These are phyloP conservation scores for Alternaria rosae DNA, from an alignment of 2,329 filamentous ascomycete species.

Conservation along the genomic window DNA sequence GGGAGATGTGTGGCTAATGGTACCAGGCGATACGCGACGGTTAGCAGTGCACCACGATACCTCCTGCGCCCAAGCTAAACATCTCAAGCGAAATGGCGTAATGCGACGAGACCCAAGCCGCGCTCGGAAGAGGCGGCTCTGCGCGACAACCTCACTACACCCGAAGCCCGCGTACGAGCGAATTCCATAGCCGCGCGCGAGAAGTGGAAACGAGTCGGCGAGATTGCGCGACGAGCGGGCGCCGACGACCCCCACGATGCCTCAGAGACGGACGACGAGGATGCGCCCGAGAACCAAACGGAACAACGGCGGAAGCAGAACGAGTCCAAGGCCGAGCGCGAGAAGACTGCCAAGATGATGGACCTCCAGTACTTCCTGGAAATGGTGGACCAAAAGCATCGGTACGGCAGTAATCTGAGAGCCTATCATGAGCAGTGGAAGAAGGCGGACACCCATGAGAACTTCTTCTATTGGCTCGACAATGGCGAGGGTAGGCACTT, in stretches of 20 bases:
- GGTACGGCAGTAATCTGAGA: slow-evolving; percentile 83
- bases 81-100: slow-evolving; percentile 60
- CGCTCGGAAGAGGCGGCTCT: slow-evolving; percentile 43
- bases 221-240: slow-evolving; percentile 75
- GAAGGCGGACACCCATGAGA: slow-evolving; percentile 75
- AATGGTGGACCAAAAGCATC: slow-evolving; percentile 86
- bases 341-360: slow-evolving; percentile 78
- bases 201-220: slow-evolving; percentile 78
- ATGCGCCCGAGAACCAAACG: slow-evolving; percentile 43
- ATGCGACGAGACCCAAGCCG: slow-evolving; percentile 57
- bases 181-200: slow-evolving; percentile 60
- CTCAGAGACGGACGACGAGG: slow-evolving; percentile 55
- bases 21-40: slow-evolving; percentile 60
- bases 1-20: slow-evolving; percentile 6
- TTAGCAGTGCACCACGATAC: slow-evolving; percentile 31
- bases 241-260: slow-evolving; percentile 66
- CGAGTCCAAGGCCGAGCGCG: slow-evolving; percentile 64
- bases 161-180: slow-evolving; percentile 37
- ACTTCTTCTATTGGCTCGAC: slow-evolving; percentile 95
- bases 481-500: slow-evolving; percentile 75
- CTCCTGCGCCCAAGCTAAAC: slow-evolving; percentile 36
- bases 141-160: slow-evolving; percentile 23
- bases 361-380: slow-evolving; percentile 84
- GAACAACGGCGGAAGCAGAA: slow-evolving; percentile 49
- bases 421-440: slow-evolving; percentile 89